A percentile compares a stretch with the other conserved stretches of the same genome.
Conservation (phyloP, 805 yeast species). For the Danielia oregonensis region DNA sequence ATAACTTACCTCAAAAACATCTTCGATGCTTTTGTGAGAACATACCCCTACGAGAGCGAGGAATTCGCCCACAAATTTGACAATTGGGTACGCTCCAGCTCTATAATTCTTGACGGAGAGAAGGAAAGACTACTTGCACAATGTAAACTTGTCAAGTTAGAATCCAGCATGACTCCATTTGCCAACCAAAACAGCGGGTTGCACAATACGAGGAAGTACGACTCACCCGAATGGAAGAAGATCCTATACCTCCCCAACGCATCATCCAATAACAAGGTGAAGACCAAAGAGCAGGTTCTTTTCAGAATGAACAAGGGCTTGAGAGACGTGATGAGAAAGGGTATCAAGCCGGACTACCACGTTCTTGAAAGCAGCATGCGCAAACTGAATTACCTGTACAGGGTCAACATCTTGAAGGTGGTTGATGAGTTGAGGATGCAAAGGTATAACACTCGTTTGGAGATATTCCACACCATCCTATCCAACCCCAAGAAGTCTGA, state of each 20-base stretch:
- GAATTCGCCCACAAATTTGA: constrained; percentile 18
- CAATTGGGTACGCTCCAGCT: constrained; percentile 16
- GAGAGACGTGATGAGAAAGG: constrained; percentile 27
- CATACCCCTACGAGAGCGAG: constrained; percentile 31
- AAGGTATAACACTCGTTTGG: constrained; percentile 15
- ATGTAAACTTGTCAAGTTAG: constrained; percentile 18
- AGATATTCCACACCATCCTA: constrained; percentile 11
- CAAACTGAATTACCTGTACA: constrained; percentile 17
- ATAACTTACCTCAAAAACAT: constrained; percentile 21
- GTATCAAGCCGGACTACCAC: constrained; percentile 32
- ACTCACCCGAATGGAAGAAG: constrained; percentile 21
- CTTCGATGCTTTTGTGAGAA: constrained; percentile 28
- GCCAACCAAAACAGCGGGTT: constrained; percentile 12
- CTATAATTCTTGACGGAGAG: constrained; percentile 5
- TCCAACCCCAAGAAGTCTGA: constrained; percentile 14
- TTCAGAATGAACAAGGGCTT: constrained; percentile 33
- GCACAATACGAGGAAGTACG: constrained; percentile 22
- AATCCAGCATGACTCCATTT: constrained; percentile 28
- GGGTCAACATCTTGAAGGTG: constrained; percentile 18
- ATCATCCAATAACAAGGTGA: constrained; percentile 5
- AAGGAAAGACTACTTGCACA: constrained; percentile 10
- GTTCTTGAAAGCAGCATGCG: constrained; percentile 31
- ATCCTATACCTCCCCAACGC: constrained; percentile 14
- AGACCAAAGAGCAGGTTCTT: constrained; percentile 22
- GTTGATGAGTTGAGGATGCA: constrained; percentile 24